These are phyloP conservation scores for Schrenkiella parvula DNA, from an alignment of 345 rosid species.

Conservation along the genomic window DNA sequence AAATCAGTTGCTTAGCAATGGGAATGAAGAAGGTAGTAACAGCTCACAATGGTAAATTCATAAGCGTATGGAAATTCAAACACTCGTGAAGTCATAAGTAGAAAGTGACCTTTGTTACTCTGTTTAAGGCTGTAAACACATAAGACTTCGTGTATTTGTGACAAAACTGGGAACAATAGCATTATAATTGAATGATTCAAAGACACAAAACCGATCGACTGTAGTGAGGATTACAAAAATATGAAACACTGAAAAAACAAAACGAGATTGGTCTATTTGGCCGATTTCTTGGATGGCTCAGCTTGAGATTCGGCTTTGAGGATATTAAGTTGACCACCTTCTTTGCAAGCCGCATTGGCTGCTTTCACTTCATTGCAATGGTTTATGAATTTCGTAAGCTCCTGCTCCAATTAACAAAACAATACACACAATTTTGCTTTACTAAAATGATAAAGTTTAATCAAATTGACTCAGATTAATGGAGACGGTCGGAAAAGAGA, in stretches of 20 bases:
- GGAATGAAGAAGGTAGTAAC: constrained; percentile 85
- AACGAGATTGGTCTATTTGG: constrained; percentile 32
- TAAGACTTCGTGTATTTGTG: neutral
- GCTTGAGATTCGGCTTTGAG: constrained; percentile 40
- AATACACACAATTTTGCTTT: neutral
- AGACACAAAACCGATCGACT: neutral
- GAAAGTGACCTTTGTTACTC: neutral
- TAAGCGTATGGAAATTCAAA: constrained; percentile 67
- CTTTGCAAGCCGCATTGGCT: constrained; percentile 70
- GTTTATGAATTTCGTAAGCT: constrained; percentile 78
- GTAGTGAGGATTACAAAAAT: neutral
- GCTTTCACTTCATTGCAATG: constrained; percentile 85
- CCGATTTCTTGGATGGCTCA: constrained; percentile 35
- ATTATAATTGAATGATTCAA: neutral
- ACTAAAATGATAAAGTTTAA: neutral
- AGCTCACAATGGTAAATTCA: constrained; percentile 53
- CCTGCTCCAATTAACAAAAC: constrained; percentile 40
- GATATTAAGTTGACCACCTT: constrained; percentile 71
- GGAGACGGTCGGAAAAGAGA: neutral
- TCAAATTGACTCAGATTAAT: neutral
- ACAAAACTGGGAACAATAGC: neutral
- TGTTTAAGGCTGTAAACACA: neutral
- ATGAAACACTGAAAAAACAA: neutral
- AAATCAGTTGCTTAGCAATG: constrained; percentile 67
- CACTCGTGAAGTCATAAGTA: neutral